Conservation (phyloP, 2,329 filamentous ascomycete genomes). For the Fusarium stilboides region DNA sequence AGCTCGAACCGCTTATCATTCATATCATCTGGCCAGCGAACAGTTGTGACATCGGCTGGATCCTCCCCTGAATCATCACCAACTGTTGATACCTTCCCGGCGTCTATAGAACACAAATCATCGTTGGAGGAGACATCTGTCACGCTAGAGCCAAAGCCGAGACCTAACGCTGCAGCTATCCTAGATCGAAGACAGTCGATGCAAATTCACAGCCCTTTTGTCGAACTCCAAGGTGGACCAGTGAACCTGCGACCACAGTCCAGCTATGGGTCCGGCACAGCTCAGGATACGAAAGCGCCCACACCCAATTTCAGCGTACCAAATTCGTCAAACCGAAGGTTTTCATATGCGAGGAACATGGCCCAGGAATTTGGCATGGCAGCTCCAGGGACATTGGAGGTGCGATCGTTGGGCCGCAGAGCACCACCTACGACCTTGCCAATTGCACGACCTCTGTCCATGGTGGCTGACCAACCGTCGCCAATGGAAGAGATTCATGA, state of each 20-base stretch:
- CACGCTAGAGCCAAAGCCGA: constrained; percentile 57
- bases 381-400: constrained; percentile 32
- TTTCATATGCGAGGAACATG: constrained; percentile 57
- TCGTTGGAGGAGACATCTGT: constrained; percentile 43
- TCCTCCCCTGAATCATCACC: constrained; percentile 71
- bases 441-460: constrained; percentile 67
- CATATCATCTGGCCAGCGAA: constrained; percentile 73
- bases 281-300: constrained; percentile 34
- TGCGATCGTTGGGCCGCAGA: constrained; percentile 43
- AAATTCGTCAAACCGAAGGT: constrained; percentile 62
- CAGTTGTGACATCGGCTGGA: constrained; percentile 70
- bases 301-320: constrained; percentile 70
- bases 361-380: constrained; percentile 39
- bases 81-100: constrained; percentile 64
- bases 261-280: constrained; percentile 32
- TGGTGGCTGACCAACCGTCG: constrained; percentile 69
- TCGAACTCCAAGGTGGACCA: constrained; percentile 57
- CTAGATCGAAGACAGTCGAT: constrained; percentile 67
- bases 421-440: constrained; percentile 62
- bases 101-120: constrained; percentile 40
- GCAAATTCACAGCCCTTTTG: constrained; percentile 62
- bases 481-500: constrained; percentile 49
- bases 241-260: constrained; percentile 46
- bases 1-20: constrained; percentile 71
- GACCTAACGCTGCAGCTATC: constrained; percentile 69